Conservation (phyloP, 2,329 filamentous ascomycete genomes). For the Elsinoe perseae region DNA sequence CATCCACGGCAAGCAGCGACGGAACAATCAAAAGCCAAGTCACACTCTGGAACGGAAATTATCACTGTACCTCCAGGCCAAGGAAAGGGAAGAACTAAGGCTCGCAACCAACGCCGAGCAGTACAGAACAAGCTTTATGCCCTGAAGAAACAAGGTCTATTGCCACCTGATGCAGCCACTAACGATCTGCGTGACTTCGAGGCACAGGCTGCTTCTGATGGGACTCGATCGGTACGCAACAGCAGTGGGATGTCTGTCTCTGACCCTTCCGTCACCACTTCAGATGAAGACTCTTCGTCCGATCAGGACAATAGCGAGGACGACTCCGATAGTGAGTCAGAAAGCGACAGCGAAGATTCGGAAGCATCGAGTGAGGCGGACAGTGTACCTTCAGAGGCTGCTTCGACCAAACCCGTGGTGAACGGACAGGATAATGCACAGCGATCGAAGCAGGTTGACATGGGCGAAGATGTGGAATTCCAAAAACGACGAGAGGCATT, state of each 20-base stretch:
- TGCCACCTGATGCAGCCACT: conserved; percentile 46
- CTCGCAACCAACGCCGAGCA: conserved; percentile 49
- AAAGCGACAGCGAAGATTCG: neutral
- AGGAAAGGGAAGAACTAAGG: conserved; percentile 46
- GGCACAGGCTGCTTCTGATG: neutral
- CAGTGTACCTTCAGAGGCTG: neutral
- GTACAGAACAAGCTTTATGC: conserved; percentile 42
- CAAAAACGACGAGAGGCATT: conserved; percentile 43
- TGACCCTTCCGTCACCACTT: neutral
- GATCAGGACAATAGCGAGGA: neutral
- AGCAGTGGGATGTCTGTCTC: neutral
- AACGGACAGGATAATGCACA: conserved; percentile 10
- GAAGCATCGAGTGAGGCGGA: neutral
- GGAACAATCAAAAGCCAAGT: neutral
- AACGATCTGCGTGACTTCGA: conserved; percentile 36
- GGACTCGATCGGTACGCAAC: neutral
- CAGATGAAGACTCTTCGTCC: neutral
- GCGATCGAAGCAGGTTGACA: conserved; percentile 23
- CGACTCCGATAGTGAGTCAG: neutral
- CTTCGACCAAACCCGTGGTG: neutral
- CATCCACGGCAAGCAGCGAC: neutral
- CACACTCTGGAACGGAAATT: neutral
- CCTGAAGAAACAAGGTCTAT: conserved; percentile 47
- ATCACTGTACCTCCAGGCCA: conserved; percentile 36
- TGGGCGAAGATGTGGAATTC: conserved; percentile 33